Evolutionary conservation across 805 yeast genomes (phyloP).

Genomic region (Starmerella apis): DNA sequence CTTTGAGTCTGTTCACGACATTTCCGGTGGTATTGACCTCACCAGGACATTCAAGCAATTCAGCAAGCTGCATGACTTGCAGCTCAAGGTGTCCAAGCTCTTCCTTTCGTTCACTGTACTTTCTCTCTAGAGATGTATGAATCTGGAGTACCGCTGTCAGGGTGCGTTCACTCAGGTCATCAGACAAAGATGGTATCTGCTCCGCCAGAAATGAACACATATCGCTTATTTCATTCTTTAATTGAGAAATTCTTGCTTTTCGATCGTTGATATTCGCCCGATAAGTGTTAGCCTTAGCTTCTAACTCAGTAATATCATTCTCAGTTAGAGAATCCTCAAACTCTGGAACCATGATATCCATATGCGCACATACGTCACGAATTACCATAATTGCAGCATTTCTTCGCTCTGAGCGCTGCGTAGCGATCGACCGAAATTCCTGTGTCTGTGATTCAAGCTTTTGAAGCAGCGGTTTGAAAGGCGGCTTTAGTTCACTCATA

Average conservation of each 20-base stretch:
- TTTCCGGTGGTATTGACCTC: not conserved
- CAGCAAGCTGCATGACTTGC: not conserved
- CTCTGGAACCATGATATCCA: not conserved
- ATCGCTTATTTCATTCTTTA: not conserved
- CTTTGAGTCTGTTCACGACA: not conserved
- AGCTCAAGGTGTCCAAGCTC: not conserved
- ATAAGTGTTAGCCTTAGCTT: not conserved
- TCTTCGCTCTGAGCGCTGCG: not conserved
- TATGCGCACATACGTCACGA: not conserved
- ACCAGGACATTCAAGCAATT: not conserved
- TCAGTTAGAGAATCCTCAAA: conserved; percentile 1
- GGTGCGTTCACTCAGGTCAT: not conserved
- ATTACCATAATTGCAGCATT: not conserved
- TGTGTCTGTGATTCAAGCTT: not conserved
- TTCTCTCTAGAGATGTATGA: not conserved
- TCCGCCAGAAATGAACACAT: not conserved
- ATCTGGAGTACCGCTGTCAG: not conserved
- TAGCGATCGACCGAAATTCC: not conserved
- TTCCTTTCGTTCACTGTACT: not conserved
- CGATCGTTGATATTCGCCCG: not conserved
- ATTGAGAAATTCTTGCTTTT: not conserved
- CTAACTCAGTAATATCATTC: not conserved
- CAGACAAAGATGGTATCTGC: not conserved
- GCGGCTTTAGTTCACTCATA: conserved; percentile 3
- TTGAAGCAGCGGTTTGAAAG: not conserved